Conservation (phyloP, 1,139 yeast species). For the Yamadazyma epiphylla region DNA sequence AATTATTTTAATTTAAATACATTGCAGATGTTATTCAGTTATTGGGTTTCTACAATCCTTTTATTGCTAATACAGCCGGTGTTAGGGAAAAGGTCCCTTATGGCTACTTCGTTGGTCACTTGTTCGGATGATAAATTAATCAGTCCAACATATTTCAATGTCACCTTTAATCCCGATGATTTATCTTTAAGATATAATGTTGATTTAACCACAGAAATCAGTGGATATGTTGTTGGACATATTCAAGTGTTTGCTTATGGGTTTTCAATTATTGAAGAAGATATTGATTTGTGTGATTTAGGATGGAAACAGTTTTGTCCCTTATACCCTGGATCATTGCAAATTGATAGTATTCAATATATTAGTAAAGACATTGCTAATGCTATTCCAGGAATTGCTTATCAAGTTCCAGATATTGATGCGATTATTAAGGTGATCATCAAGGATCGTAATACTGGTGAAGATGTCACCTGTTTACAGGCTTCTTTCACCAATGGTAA, state of each 20-base stretch:
- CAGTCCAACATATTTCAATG: conserved; percentile 63
- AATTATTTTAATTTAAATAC: too few relatives aligned
- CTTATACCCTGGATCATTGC: conserved; percentile 64
- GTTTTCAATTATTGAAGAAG: conserved; percentile 52
- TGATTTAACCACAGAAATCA: conserved; percentile 58
- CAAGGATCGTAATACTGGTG: conserved; percentile 31
- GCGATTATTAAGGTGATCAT: conserved; percentile 60
- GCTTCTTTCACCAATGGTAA: conserved; percentile 68
- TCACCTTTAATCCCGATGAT: conserved; percentile 63
- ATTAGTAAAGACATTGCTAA: conserved; percentile 42
- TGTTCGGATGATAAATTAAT: conserved; percentile 69
- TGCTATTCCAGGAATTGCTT: conserved; percentile 68
- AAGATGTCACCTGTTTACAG: conserved; percentile 62
- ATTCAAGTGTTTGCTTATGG: conserved; percentile 75
- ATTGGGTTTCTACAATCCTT: conserved; percentile 2
- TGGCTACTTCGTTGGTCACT: conserved; percentile 67
- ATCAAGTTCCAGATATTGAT: conserved; percentile 73
- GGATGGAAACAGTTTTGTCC: conserved; percentile 84
- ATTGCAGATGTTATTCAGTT: not conserved
- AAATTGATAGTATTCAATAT: conserved; percentile 62
- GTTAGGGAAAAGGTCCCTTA: conserved; percentile 37
- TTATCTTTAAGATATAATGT: conserved; percentile 57
- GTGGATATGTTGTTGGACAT: conserved; percentile 54
- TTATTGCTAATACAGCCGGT: conserved; percentile 5
- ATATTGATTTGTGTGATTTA: conserved; percentile 53